These are phyloP conservation scores for Dactylorhiza incarnata DNA, from an alignment of 106 monocot genomes.

Conservation along the genomic window DNA sequence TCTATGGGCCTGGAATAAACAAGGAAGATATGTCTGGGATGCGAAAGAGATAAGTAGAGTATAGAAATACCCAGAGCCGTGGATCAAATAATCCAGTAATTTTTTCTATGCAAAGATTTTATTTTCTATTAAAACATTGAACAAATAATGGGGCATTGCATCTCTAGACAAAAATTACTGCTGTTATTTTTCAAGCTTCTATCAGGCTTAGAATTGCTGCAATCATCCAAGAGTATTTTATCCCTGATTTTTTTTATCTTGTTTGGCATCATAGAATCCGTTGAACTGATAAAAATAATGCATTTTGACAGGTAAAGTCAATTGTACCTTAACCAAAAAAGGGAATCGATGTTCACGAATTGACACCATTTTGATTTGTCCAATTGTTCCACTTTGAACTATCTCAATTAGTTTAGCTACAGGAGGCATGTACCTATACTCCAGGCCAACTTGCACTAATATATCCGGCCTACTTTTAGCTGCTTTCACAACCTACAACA, in stretches of 20 bases:
- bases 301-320: background rate
- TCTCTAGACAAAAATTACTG: background rate
- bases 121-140: background rate
- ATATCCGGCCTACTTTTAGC: slow-evolving; percentile 72
- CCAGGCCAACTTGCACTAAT: slow-evolving; percentile 88
- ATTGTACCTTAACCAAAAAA: slow-evolving; percentile 88
- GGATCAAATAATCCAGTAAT: background rate
- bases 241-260: background rate
- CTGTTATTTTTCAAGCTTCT: background rate
- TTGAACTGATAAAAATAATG: background rate
- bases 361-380: slow-evolving; percentile 82
- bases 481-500: slow-evolving; percentile 57
- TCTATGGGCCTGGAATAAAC: background rate
- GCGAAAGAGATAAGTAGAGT: background rate
- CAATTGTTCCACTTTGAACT: slow-evolving; percentile 56
- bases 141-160: slow-evolving; percentile 1
- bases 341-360: slow-evolving; percentile 97
- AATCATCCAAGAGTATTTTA: background rate
- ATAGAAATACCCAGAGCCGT: background rate
- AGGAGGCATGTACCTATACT: slow-evolving; percentile 95
- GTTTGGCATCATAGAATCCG: background rate
- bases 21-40: background rate
- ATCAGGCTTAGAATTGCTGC: background rate
- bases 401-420: slow-evolving; percentile 82
- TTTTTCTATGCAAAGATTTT: background rate